phyloP scores from a whole-genome alignment of 345 rosid species.

The Clarkia xantiana region DNA sequence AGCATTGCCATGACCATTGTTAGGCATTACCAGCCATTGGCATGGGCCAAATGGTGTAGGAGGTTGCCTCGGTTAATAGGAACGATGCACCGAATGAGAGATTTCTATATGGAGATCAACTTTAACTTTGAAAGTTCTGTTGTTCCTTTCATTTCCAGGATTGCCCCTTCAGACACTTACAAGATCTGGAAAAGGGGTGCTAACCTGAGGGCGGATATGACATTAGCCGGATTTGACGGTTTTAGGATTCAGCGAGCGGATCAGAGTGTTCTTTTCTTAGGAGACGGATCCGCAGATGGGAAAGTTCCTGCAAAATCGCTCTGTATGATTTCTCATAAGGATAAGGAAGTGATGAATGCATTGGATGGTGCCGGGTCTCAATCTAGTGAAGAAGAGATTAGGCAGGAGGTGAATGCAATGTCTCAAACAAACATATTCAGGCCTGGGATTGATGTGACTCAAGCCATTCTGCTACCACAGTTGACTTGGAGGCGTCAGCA shows the following conservation, averaged over 20 bases:
- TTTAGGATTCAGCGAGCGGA: conserved; percentile 80
- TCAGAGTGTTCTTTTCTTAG: conserved; percentile 85
- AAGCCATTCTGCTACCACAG: conserved; percentile 85
- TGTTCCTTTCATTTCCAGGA: conserved; percentile 79
- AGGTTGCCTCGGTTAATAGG: conserved; percentile 78
- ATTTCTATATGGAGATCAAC: conserved; percentile 89
- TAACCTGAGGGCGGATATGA: conserved; percentile 92
- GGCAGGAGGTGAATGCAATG: conserved; percentile 81
- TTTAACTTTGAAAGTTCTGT: conserved; percentile 95
- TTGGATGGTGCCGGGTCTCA: conserved; percentile 80
- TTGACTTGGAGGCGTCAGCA: conserved; percentile 90
- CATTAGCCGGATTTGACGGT: conserved; percentile 95
- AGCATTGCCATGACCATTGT: conserved; percentile 65
- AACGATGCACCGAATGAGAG: conserved; percentile 78
- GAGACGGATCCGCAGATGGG: conserved; percentile 88
- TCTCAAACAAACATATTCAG: conserved; percentile 80
- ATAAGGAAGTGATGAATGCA: conserved; percentile 86
- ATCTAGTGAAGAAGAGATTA: conserved; percentile 74
- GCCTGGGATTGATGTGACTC: conserved; percentile 91
- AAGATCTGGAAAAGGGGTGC: conserved; percentile 92
- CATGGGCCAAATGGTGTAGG: conserved; percentile 98
- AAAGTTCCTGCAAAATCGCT: conserved; percentile 61
- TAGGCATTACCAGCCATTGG: conserved; percentile 73
- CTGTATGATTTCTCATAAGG: conserved; percentile 87
- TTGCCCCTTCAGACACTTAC: conserved; percentile 94